These are phyloP conservation scores for Acaromyces ingoldii DNA, from an alignment of 1,284 basidiomycete genomes.

Conservation along the genomic window DNA sequence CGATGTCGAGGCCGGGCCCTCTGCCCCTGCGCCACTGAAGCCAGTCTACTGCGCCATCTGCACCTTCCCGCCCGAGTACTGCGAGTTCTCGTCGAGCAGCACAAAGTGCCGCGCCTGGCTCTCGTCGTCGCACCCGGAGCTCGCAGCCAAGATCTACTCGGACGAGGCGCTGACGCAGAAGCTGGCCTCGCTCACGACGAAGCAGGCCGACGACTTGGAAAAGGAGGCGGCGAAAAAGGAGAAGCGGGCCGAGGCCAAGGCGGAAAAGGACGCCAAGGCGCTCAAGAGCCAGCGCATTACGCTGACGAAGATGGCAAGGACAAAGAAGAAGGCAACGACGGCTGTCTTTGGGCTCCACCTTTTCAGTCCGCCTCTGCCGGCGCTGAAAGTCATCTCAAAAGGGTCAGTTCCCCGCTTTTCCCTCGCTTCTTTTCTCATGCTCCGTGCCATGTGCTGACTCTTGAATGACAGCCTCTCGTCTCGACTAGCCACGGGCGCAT, in stretches of 20 bases:
- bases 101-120: slow-evolving; percentile 45
- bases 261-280: slow-evolving; percentile 35
- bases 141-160: slow-evolving; percentile 36
- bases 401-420: slow-evolving; percentile 25
- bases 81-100: slow-evolving; percentile 41
- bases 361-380: slow-evolving; percentile 45
- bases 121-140: slow-evolving; percentile 26
- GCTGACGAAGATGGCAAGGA: slow-evolving; percentile 42
- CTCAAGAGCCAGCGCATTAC: slow-evolving; percentile 39
- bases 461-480: slow-evolving; percentile 29
- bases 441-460: background rate
- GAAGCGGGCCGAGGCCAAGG: slow-evolving; percentile 47
- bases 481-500: slow-evolving; percentile 46
- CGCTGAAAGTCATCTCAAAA: slow-evolving; percentile 46
- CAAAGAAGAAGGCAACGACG: slow-evolving; percentile 49
- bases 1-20: slow-evolving; percentile 6
- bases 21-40: background rate
- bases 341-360: slow-evolving; percentile 42
- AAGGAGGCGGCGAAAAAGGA: slow-evolving; percentile 47
- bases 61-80: slow-evolving; percentile 48
- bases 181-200: slow-evolving; percentile 39
- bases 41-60: background rate
- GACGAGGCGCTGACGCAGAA: slow-evolving; percentile 43
- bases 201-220: slow-evolving; percentile 47
- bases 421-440: background rate